phyloP scores from a whole-genome alignment of 1,284 basidiomycete species.

The Lignosus rhinocerotis region DNA sequence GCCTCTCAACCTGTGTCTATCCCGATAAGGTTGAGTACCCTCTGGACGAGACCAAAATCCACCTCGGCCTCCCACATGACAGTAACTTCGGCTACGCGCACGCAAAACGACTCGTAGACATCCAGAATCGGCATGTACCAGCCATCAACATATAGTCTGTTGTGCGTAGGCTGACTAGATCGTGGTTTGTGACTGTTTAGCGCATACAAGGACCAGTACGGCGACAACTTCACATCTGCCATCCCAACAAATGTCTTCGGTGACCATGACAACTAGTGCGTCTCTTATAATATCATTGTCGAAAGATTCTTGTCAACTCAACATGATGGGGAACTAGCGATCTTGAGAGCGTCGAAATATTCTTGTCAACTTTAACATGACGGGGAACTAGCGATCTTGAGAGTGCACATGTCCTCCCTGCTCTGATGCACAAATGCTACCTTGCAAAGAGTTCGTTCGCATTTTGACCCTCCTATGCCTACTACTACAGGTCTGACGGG shows the following conservation, averaged over 20 bases:
- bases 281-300: not conserved
- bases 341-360: constrained; percentile 55
- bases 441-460: constrained; percentile 73
- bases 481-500: not conserved
- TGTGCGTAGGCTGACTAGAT: constrained; percentile 1
- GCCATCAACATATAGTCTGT: not conserved
- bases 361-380: constrained; percentile 13
- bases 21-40: constrained; percentile 87
- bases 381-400: constrained; percentile 67
- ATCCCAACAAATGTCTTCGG: constrained; percentile 94
- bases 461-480: not conserved
- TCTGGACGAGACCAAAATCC: constrained; percentile 87
- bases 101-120: constrained; percentile 90
- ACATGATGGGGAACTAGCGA: constrained; percentile 49
- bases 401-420: constrained; percentile 88
- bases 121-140: constrained; percentile 81
- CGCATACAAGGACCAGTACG: constrained; percentile 90
- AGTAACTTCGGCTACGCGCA: constrained; percentile 93
- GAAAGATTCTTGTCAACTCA: constrained; percentile 2
- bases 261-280: constrained; percentile 76
- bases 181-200: constrained; percentile 44
- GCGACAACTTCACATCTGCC: constrained; percentile 87
- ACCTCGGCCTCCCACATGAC: constrained; percentile 83
- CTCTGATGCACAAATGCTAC: constrained; percentile 85
- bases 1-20: constrained; percentile 87